Base-by-base conservation (phyloP, 768 basidiomycete species). In the Lactifluus echinatus region DNA sequence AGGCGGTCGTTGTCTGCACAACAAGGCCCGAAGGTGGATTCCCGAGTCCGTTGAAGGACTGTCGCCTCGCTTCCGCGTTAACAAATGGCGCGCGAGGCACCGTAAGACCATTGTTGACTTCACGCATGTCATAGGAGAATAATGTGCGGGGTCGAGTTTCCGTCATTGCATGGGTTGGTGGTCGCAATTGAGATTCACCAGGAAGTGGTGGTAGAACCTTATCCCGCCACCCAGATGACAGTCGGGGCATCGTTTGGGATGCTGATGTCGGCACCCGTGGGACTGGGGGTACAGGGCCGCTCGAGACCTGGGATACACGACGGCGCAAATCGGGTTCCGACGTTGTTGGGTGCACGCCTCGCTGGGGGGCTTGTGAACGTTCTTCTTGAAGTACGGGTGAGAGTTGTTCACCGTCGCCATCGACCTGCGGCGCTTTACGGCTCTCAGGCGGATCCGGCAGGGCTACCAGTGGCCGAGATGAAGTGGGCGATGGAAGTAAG, bases 161-260 rank as follows among this genome's bases (percentile, higher is more conserved):
- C 4, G 65, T 54, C 54, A 63, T 52, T 10, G 59, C 49, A 31
- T 63, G 60, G 2, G 63, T 65, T 19, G 69, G 63, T 55, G 68
- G 64, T 42, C 68, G 67, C n/a, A 64, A 59, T 8, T 63, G 62
- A 11, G 55, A 45, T 23, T 80, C 79, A 15, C 75, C 78, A 2
- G 85, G 89, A 40, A 92, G 76, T 10, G 89, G 89, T 4, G 89
- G 89, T 3, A 92, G 70, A 5, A 82, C 85, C 65, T 92, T 92
- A 59, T 91, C 87, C 48, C 85, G 74, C 17, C 74, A 71, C 53
- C 79, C 60, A 47, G 62, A 26, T 24, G 59, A 37, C 8, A 52
- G 43, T 43, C 33, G 58, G 29, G 44, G 48, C 12, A 39, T 36
- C 21, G 47, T 39, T 19, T 45, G 40, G 19, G 50, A 42, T 37